Evolutionary conservation across 2,329 filamentous ascomycete species (phyloP).

Genomic region (Pyrenochaeta sp.): DNA sequence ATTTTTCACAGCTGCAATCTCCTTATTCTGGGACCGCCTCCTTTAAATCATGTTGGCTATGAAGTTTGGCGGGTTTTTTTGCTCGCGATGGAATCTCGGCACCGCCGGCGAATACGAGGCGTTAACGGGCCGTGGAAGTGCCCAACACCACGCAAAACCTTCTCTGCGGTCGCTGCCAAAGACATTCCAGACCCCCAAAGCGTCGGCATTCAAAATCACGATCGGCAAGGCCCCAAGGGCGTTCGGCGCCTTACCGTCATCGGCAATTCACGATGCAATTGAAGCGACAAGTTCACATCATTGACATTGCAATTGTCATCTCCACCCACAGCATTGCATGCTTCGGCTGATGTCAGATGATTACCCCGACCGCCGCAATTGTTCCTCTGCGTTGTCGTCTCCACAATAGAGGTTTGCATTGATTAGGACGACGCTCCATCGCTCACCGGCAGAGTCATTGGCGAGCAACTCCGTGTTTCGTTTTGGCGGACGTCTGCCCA

Average conservation of each 20-base stretch:
- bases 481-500: constrained; percentile 22
- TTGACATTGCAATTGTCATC: neutral
- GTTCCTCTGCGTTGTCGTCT: neutral
- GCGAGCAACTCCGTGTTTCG: constrained; percentile 25
- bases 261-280: constrained; percentile 8
- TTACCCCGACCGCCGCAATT: neutral
- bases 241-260: neutral
- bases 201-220: constrained; percentile 1
- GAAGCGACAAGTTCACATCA: neutral
- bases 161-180: neutral
- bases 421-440: neutral
- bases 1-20: constrained; percentile 20
- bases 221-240: neutral
- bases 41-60: constrained; percentile 12
- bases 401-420: neutral
- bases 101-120: constrained; percentile 17
- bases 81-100: constrained; percentile 8
- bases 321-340: neutral
- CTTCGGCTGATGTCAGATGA: neutral
- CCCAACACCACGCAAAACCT: constrained; percentile 9
- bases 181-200: constrained; percentile 11
- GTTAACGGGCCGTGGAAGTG: constrained; percentile 11
- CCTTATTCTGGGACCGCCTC: constrained; percentile 9
- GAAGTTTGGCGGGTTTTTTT: constrained; percentile 14
- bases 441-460: constrained; percentile 11